Base-by-base conservation (phyloP, 441 rosid species). In the Arabidopsis hybrid region DNA sequence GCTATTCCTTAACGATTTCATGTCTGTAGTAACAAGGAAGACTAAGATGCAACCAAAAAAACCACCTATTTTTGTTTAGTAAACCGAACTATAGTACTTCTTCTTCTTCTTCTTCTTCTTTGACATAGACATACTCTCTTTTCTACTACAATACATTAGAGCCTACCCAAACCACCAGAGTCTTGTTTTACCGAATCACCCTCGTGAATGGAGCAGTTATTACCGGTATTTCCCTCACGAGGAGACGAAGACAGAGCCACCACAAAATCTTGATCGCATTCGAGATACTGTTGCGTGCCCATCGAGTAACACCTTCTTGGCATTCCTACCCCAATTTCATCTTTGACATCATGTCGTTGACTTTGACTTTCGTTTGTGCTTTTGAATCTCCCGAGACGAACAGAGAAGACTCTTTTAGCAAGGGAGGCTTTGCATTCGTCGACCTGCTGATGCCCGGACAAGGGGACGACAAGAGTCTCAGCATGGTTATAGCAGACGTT, bases 221-320 rank as follows among this genome's bases (percentile, higher is more conserved):
- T 59, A 58, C 45, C 4, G 32, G 49, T 43, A 69, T 57, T 46
- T 5, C 42, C 67, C 59, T 42, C 8, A 38, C 45, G 31, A 21
- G 66, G 42, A 50, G 49, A 65, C n/a, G 46, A 50, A 21, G 84
- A 49, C 36, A 88, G 78, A 1, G 83, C 67, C 52, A 87, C 93
- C 58, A 72, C 79, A 72, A 88, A 66, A 68, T 78, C 72, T 13
- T 83, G 77, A 13, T 83, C 79, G 34, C 81, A 83, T 40, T 82
- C 89, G 42, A 87, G 88, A 74, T 89, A 89, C 72, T 85, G 86
- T 65, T 79, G 85, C 29, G 88, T 78, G 1, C 93, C 97, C 97
- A 89, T 87, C 18, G 93, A 91, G 70, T 83, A 89, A 67, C 97
- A 91, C 82, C 93, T 88, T 69, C 95, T 83, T 9, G 79, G 76